A percentile compares a stretch with the other conserved stretches of the same genome.
phyloP scores from a whole-genome alignment of 352 stramenopile genomes.

The Thalassiosira sp. region DNA sequence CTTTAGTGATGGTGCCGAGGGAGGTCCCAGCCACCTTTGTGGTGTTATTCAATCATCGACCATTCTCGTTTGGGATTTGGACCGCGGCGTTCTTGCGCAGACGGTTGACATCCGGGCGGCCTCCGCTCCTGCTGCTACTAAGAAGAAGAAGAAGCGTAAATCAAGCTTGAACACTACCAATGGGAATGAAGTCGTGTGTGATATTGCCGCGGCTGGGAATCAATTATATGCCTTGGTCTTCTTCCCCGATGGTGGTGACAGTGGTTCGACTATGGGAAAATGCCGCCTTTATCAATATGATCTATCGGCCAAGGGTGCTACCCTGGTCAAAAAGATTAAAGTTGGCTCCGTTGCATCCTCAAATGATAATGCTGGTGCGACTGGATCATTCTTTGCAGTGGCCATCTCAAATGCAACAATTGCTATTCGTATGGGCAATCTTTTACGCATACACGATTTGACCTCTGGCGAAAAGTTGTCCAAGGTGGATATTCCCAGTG shows the following conservation, averaged over 20 bases:
- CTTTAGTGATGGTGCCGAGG: slow-evolving; percentile 7
- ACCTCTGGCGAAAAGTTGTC: slow-evolving; percentile 28
- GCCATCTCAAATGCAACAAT: slow-evolving; percentile 22
- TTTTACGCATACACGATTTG: slow-evolving; percentile 20
- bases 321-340: slow-evolving; percentile 44
- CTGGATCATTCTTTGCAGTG: slow-evolving; percentile 12
- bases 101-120: slow-evolving; percentile 21
- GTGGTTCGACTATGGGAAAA: slow-evolving; percentile 3
- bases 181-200: slow-evolving; percentile 18
- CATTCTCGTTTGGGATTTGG: slow-evolving; percentile 56
- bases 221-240: slow-evolving; percentile 26
- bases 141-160: slow-evolving; percentile 27
- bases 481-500: slow-evolving; percentile 16
- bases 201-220: slow-evolving; percentile 12
- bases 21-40: slow-evolving; percentile 8
- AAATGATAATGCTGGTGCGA: background rate
- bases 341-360: slow-evolving; percentile 9
- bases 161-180: slow-evolving; percentile 2
- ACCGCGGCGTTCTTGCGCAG: slow-evolving; percentile 46
- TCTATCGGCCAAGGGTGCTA: slow-evolving; percentile 5
- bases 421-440: slow-evolving; percentile 25
- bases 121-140: background rate
- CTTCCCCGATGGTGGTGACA: slow-evolving; percentile 4
- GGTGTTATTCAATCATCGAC: slow-evolving; percentile 8
- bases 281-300: slow-evolving; percentile 51